phyloP scores from a whole-genome alignment of 2,329 filamentous ascomycete species.

The Xylariaceae sp. region DNA sequence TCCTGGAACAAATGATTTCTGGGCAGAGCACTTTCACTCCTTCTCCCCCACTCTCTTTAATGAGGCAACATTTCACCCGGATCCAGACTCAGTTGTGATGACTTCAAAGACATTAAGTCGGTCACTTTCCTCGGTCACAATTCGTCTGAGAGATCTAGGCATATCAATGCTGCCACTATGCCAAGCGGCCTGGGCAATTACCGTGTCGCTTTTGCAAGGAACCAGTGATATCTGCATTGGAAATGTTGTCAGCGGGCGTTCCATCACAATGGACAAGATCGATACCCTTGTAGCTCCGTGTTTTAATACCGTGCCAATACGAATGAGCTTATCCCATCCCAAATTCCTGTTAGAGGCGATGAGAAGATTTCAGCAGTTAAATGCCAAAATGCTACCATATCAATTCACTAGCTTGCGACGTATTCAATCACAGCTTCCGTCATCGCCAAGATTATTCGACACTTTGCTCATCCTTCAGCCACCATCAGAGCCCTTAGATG shows the following conservation, averaged over 20 bases:
- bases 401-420: conserved; percentile 76
- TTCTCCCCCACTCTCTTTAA: conserved; percentile 43
- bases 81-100: conserved; percentile 14
- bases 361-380: conserved; percentile 62
- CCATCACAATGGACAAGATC: conserved; percentile 64
- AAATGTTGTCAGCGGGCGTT: conserved; percentile 80
- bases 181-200: conserved; percentile 73
- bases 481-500: conserved; percentile 57
- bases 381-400: conserved; percentile 63
- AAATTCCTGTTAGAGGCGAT: conserved; percentile 60
- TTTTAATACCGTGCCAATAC: conserved; percentile 84
- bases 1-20: conserved; percentile 62
- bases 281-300: conserved; percentile 82
- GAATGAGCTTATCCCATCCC: conserved; percentile 54
- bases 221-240: conserved; percentile 79
- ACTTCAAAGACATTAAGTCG: conserved; percentile 6
- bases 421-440: conserved; percentile 59
- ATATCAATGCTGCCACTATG: conserved; percentile 67
- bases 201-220: conserved; percentile 60
- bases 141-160: conserved; percentile 53
- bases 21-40: conserved; percentile 58
- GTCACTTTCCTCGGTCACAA: conserved; percentile 50
- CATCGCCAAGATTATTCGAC: conserved; percentile 69
- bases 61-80: conserved; percentile 2
- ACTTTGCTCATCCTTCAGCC: conserved; percentile 80